Evolutionary conservation across 2,329 filamentous ascomycete genomes (phyloP).

Genomic region (Ceratocystis diversiconidia): DNA sequence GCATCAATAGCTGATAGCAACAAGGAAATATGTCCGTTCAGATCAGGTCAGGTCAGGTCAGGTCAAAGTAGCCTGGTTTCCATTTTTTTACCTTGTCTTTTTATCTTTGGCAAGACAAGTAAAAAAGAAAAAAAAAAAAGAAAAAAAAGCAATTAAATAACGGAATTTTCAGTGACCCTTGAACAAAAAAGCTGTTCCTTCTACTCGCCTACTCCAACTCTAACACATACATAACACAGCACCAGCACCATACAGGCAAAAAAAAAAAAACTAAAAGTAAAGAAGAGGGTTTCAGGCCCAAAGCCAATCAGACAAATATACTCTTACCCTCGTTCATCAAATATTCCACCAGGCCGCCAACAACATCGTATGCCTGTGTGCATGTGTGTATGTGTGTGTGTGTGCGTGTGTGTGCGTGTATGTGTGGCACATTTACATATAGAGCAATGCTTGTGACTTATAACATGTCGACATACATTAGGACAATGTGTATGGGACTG

Average conservation of each 20-base stretch:
- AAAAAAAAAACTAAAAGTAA: background rate
- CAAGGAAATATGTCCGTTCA: background rate
- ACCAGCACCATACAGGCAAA: background rate
- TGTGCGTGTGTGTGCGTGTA: background rate
- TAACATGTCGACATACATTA: background rate
- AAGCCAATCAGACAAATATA: background rate
- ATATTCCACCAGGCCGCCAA: no score
- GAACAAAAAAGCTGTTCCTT: background rate
- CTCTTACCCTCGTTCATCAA: no score
- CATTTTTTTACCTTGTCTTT: background rate
- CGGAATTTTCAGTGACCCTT: background rate
- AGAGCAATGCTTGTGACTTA: background rate
- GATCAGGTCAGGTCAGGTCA: background rate
- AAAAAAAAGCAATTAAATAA: background rate
- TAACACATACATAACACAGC: background rate
- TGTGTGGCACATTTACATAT: background rate
- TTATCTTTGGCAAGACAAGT: background rate
- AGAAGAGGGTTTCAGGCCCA: background rate
- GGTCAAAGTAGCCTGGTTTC: background rate
- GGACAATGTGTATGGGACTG: background rate
- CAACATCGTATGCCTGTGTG: no score
- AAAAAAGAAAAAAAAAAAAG: background rate
- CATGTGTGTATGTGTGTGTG: background rate
- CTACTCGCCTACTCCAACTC: background rate
- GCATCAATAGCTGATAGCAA: background rate